phyloP scores from a whole-genome alignment of 2,329 filamentous ascomycete genomes.

The Talaromyces pinophilus region DNA sequence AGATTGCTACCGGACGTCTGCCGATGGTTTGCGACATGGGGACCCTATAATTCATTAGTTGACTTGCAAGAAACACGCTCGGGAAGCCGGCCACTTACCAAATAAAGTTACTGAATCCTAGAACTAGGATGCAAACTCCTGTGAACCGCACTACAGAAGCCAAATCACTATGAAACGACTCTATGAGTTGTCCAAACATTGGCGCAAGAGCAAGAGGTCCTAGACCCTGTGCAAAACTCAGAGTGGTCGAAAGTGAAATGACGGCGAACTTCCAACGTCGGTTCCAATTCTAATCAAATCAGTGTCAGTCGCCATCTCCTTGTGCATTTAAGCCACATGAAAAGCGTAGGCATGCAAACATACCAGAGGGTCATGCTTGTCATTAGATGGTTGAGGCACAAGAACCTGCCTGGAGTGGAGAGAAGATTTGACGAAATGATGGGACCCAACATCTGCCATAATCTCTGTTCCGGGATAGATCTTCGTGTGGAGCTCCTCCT shows the following conservation, averaged over 20 bases:
- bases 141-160: constrained; percentile 59
- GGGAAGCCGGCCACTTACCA: constrained; percentile 45
- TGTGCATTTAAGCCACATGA: not conserved
- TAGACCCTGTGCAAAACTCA: constrained; percentile 56
- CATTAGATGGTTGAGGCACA: constrained; percentile 54
- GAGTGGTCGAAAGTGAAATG: constrained; percentile 45
- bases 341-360: constrained; percentile 3
- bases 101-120: constrained; percentile 63
- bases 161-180: constrained; percentile 56
- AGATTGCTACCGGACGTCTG: constrained; percentile 55
- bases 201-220: constrained; percentile 58
- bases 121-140: constrained; percentile 57
- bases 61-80: not conserved
- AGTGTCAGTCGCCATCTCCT: not conserved
- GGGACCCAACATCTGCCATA: constrained; percentile 61
- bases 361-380: constrained; percentile 51
- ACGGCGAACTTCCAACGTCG: constrained; percentile 45
- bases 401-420: constrained; percentile 43
- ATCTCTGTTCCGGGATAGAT: constrained; percentile 61
- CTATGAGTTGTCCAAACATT: constrained; percentile 61
- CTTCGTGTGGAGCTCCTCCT: constrained; percentile 55
- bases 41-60: constrained; percentile 44
- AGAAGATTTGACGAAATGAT: constrained; percentile 64
- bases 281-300: constrained; percentile 48
- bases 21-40: constrained; percentile 59